A percentile compares a stretch with the other conserved stretches of the same genome.
phyloP scores from a whole-genome alignment of 805 yeast genomes.

The Cyberlindnera euphorbiiphila region DNA sequence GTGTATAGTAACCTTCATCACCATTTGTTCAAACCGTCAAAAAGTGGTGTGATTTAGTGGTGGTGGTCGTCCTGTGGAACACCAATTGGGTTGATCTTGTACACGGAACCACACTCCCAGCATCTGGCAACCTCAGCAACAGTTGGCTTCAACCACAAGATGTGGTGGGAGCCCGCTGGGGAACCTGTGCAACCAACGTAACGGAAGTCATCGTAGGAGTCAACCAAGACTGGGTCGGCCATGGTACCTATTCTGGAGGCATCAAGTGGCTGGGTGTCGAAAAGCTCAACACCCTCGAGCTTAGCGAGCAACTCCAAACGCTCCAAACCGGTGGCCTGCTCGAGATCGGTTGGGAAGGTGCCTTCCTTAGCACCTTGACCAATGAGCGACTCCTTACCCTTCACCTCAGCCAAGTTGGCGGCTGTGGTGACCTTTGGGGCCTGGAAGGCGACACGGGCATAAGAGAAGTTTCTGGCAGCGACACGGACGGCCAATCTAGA shows the following conservation, averaged over 20 bases:
- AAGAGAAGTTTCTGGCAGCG: conserved; percentile 32
- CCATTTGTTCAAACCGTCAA: not conserved
- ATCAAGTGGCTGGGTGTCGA: conserved; percentile 85
- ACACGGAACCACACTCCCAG: conserved; percentile 98
- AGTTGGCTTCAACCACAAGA: conserved; percentile 90
- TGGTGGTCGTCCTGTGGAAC: conserved; percentile 59
- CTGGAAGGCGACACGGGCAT: conserved; percentile 30
- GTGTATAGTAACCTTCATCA: too few relatives aligned
- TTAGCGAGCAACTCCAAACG: conserved; percentile 93
- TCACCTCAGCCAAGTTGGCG: conserved; percentile 66
- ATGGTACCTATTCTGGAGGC: conserved; percentile 88
- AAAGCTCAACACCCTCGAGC: conserved; percentile 91
- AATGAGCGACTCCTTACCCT: conserved; percentile 70
- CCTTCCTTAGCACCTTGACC: conserved; percentile 90
- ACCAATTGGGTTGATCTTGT: conserved; percentile 84
- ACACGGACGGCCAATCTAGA: conserved; percentile 31
- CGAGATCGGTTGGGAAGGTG: conserved; percentile 86
- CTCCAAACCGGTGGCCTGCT: conserved; percentile 97
- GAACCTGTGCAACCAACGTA: conserved; percentile 97
- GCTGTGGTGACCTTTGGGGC: conserved; percentile 44
- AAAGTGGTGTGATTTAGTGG: conserved; percentile 23
- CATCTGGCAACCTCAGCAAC: conserved; percentile 84
- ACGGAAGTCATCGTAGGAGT: conserved; percentile 88
- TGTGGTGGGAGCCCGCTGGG: conserved; percentile 88
- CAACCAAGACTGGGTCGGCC: conserved; percentile 82